phyloP scores from a whole-genome alignment of 75 land plant species.

The Pinus albicaulis region DNA sequence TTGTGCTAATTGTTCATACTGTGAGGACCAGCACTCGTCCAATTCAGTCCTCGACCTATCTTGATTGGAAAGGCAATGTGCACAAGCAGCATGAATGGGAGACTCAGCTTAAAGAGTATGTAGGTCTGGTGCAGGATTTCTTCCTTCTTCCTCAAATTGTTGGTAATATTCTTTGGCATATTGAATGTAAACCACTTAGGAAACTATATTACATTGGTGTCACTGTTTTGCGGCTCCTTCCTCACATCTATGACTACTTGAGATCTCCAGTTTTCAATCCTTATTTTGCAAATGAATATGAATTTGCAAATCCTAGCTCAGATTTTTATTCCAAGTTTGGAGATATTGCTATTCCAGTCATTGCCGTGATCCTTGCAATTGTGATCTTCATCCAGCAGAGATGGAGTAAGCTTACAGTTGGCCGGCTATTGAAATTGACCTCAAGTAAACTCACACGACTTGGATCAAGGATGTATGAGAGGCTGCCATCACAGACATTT shows the following conservation, averaged over 20 bases:
- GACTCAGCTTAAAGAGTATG: conserved; percentile 37
- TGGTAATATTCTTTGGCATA: conserved; percentile 54
- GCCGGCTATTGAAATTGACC: conserved; percentile 16
- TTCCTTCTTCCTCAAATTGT: conserved; percentile 78
- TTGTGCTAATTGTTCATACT: conserved; percentile 38
- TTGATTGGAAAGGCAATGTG: conserved; percentile 18
- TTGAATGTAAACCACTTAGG: conserved; percentile 50
- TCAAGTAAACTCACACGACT: conserved; percentile 31
- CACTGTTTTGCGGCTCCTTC: conserved; percentile 54
- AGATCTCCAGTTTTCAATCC: conserved; percentile 51
- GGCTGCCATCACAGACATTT: conserved; percentile 49
- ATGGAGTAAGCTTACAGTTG: conserved; percentile 42
- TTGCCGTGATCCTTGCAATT: conserved; percentile 42
- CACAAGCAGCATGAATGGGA: conserved; percentile 38
- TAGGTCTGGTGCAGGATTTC: conserved; percentile 72
- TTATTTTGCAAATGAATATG: conserved; percentile 45
- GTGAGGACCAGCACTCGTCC: conserved; percentile 9
- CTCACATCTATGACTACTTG: conserved; percentile 59
- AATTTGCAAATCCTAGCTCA: conserved; percentile 56
- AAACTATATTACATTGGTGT: conserved; percentile 59
- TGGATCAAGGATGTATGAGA: conserved; percentile 58
- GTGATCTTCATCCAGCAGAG: conserved; percentile 64
- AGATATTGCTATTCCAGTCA: conserved; percentile 52
- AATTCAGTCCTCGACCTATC: conserved; percentile 3
- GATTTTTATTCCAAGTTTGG: conserved; percentile 68